These are phyloP conservation scores for Trichoderma sp. DNA, from an alignment of 2,329 filamentous ascomycete species.

Conservation along the genomic window DNA sequence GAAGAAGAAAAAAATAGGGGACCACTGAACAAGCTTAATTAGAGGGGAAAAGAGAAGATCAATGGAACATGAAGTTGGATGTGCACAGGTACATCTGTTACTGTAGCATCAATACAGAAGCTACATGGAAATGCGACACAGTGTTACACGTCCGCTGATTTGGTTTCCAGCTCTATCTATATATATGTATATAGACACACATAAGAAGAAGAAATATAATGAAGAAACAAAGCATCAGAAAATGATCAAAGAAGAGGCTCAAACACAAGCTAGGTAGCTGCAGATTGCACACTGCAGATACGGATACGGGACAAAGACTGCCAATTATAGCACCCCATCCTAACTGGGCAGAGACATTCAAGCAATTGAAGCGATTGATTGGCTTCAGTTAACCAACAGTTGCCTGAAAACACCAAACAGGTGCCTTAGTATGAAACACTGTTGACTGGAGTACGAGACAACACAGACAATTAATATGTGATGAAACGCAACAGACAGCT, in stretches of 20 bases:
- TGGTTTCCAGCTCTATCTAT: not conserved
- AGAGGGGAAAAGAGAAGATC: not conserved
- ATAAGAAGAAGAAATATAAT: not conserved
- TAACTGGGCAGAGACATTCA: not conserved
- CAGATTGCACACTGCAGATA: not conserved
- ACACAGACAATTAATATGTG: not conserved
- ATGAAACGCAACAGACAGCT: not conserved
- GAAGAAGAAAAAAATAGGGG: not conserved
- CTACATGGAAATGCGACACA: not conserved
- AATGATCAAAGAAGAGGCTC: not conserved
- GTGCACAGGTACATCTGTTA: not conserved
- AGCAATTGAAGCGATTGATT: not conserved
- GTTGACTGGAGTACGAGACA: not conserved
- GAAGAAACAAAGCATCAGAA: not conserved
- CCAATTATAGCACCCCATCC: not conserved
- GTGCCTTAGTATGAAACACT: not conserved
- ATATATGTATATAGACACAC: not conserved
- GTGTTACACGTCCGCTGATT: not conserved
- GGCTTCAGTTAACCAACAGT: not conserved
- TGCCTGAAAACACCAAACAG: not conserved
- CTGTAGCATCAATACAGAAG: not conserved
- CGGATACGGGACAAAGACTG: not conserved
- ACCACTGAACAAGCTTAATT: not conserved
- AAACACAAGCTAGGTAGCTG: not conserved
- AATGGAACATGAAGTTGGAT: not conserved